Conservation (phyloP, 2,329 filamentous ascomycete species). For the Apiospora kogelbergensis region DNA sequence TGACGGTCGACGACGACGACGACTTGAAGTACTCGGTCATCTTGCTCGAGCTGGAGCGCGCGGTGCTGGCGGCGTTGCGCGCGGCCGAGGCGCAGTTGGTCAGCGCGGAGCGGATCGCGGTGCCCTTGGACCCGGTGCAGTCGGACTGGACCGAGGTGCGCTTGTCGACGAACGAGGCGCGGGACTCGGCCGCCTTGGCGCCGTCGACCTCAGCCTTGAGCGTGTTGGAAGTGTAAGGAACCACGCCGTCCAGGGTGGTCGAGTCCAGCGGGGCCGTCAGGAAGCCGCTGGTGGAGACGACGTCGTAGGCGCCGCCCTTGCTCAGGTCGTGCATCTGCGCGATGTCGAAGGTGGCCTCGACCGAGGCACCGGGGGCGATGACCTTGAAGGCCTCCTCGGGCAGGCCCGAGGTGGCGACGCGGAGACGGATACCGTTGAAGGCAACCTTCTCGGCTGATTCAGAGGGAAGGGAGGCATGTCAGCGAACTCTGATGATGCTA, state of each 20-base stretch:
- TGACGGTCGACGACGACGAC: conserved; percentile 38
- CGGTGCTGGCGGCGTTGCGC: conserved; percentile 49
- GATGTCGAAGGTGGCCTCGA: conserved; percentile 13
- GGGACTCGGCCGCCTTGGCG: conserved; percentile 48
- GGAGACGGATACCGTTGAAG: conserved; percentile 14
- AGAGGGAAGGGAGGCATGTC: background rate
- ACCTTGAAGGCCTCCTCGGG: conserved; percentile 14
- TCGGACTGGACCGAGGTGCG: conserved; percentile 52
- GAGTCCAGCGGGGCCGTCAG: background rate
- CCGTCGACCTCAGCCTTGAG: conserved; percentile 59
- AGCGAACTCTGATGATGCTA: background rate
- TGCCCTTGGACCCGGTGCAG: conserved; percentile 50
- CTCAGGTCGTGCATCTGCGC: conserved; percentile 16
- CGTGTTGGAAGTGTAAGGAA: conserved; percentile 60
- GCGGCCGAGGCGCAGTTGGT: conserved; percentile 55
- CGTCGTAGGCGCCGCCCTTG: conserved; percentile 15
- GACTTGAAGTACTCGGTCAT: conserved; percentile 65
- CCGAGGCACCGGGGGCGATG: conserved; percentile 12
- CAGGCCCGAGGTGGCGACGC: conserved; percentile 9
- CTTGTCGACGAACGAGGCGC: conserved; percentile 48
- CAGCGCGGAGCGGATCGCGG: conserved; percentile 50
- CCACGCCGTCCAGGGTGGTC: conserved; percentile 48
- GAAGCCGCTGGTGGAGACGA: conserved; percentile 11
- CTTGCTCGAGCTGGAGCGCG: conserved; percentile 49
- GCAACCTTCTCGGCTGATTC: conserved; percentile 12